These are phyloP conservation scores for Gymnopilus dilepis DNA, from an alignment of 768 basidiomycete genomes.

Conservation along the genomic window DNA sequence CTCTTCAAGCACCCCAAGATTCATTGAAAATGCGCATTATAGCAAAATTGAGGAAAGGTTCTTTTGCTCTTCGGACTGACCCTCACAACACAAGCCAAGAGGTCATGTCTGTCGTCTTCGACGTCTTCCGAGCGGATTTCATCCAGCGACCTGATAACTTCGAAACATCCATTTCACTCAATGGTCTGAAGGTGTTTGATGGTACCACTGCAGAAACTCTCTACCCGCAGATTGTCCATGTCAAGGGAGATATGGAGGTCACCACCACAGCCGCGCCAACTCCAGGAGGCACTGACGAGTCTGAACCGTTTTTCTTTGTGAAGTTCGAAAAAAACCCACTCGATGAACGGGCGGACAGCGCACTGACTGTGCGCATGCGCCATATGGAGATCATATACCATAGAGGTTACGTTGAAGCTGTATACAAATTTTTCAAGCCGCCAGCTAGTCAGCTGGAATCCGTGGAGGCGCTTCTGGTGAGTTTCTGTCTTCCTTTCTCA, in stretches of 20 bases:
- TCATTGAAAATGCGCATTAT: constrained; percentile 77
- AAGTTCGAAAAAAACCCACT: constrained; percentile 93
- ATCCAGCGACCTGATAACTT: constrained; percentile 87
- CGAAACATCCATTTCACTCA: constrained; percentile 83
- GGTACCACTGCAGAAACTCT: constrained; percentile 83
- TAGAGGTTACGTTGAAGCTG: constrained; percentile 89
- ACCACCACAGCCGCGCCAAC: constrained; percentile 16
- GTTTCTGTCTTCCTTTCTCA: constrained; percentile 29
- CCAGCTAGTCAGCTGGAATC: constrained; percentile 95
- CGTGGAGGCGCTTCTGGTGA: constrained; percentile 87
- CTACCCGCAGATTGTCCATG: constrained; percentile 91
- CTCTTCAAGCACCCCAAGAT: constrained; percentile 76
- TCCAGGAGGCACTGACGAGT: constrained; percentile 22
- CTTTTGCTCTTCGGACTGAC: constrained; percentile 80
- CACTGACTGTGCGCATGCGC: constrained; percentile 86
- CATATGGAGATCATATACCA: constrained; percentile 99
- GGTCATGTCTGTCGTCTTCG: constrained; percentile 86
- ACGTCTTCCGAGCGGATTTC: constrained; percentile 83
- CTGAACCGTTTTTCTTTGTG: constrained; percentile 76
- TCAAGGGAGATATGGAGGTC: constrained; percentile 38
- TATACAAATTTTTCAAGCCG: constrained; percentile 91
- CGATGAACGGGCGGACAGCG: constrained; percentile 90
- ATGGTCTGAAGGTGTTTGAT: constrained; percentile 88
- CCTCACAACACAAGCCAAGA: constrained; percentile 69
- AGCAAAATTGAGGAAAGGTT: constrained; percentile 85